Base-by-base conservation (phyloP, 1,139 yeast species). In the Suhomyces bribrorum region DNA sequence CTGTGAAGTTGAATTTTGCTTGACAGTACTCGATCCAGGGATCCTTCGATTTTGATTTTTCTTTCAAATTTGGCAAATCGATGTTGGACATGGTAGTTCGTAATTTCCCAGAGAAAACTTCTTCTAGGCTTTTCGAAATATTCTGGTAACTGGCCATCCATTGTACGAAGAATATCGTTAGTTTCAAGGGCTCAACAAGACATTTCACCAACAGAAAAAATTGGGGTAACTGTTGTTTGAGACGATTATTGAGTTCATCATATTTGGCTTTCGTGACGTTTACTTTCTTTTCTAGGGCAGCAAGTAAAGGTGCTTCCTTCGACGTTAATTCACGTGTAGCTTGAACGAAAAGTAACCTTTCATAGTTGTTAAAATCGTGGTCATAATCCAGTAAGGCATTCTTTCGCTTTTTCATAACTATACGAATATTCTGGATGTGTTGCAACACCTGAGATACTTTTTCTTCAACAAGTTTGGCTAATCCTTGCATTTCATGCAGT, bases 171-270 rank as follows among this genome's bases (percentile, higher is more conserved):
- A 59, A 64, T 4, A 64, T 44, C 37, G 64, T 53, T 1, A 56
- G 43, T 20, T 61, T 60, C 7, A 71, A 32, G 11, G 55, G 54
- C n/a, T 52, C 53, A 29, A 65, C 51, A 26, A 61, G 46, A 6
- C 46, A 38, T 8, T 56, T 48, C 1, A 64, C 51, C 5, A 69
- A 50, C n/a, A 54, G 41, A 41, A 72, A 59, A 29, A 73, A 65
- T 4, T 34, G 37, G 0, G 78, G 77, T 3, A 75, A 50, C 18
- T 72, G 77, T 13, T 38, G 41, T 42, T 72, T 71, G 32, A 76
- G 50, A 3, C 49, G 30, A 7, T 45, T 44, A 46, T 74, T 73
- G 8, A 60, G 40, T 8, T 37, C 32, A 3, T 63, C 63, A 46
- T 70, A 70, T 29, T 57, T 59, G 1, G 34, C 40, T 32, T 57